A percentile compares a stretch with the other conserved stretches of the same genome.
These are phyloP conservation scores for Spiraea crenata DNA, from an alignment of 331 rosid species.

Conservation along the genomic window DNA sequence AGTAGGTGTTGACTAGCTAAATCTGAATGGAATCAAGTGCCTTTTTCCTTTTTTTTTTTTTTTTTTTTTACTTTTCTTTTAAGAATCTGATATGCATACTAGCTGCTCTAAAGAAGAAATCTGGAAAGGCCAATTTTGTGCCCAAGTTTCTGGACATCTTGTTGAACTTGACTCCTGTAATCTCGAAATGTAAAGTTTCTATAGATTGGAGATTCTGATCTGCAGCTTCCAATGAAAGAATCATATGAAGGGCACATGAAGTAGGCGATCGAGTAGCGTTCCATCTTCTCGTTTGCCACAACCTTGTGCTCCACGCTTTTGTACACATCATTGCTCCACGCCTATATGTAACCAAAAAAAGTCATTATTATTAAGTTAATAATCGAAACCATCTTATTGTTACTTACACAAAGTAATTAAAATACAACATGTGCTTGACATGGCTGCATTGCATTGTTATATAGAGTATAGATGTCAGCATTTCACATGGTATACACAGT, in stretches of 20 bases:
- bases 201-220: conserved; percentile 56
- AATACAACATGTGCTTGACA: conserved; percentile 8
- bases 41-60: neutral
- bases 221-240: conserved; percentile 61
- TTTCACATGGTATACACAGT: conserved; percentile 2
- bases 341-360: conserved; percentile 37
- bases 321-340: conserved; percentile 86
- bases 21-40: conserved; percentile 1
- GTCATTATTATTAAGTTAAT: neutral
- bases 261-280: conserved; percentile 75
- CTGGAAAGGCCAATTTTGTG: conserved; percentile 75
- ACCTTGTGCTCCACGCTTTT: conserved; percentile 91
- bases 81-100: neutral
- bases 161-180: conserved; percentile 67
- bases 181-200: conserved; percentile 74
- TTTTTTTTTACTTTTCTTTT: neutral
- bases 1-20: neutral
- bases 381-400: neutral
- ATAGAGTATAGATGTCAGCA: neutral
- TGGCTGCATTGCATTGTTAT: neutral
- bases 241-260: conserved; percentile 86
- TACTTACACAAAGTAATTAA: neutral
- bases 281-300: conserved; percentile 50
- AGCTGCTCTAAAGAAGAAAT: conserved; percentile 37
- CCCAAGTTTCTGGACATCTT: conserved; percentile 69